Evolutionary conservation across 1,284 basidiomycete species (phyloP).

Genomic region (Naganishia liquefaciens): DNA sequence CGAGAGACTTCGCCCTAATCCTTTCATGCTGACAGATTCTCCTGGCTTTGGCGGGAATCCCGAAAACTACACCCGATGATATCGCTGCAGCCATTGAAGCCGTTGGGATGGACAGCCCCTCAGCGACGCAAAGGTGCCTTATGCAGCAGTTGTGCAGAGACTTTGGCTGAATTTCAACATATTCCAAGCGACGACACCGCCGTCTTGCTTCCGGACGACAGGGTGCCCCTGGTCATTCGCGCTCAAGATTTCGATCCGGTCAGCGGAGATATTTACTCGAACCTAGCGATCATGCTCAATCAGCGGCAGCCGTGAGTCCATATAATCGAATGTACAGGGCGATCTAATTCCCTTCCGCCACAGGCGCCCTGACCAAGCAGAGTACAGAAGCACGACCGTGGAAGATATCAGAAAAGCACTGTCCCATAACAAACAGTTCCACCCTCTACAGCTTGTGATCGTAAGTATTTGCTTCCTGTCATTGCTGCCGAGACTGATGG

Average conservation of each 20-base stretch:
- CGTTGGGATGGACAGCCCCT: constrained; percentile 5
- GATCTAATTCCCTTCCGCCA: neutral
- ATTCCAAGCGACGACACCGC: constrained; percentile 11
- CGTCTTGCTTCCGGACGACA: constrained; percentile 23
- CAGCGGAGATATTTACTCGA: constrained; percentile 12
- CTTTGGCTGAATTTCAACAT: neutral
- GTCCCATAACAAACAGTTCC: constrained; percentile 11
- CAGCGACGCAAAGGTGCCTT: constrained; percentile 7
- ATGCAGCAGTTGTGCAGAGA: neutral
- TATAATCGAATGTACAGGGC: neutral
- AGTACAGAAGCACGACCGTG: constrained; percentile 10
- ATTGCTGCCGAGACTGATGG: neutral
- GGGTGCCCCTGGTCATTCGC: constrained; percentile 11
- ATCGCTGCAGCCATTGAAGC: constrained; percentile 10
- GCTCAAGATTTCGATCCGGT: constrained; percentile 23
- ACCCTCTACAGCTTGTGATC: neutral
- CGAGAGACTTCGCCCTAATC: neutral
- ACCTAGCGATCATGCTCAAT: constrained; percentile 3
- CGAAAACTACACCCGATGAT: constrained; percentile 23
- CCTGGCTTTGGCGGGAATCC: constrained; percentile 20
- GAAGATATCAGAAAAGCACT: constrained; percentile 17
- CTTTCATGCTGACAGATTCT: neutral
- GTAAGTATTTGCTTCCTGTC: constrained; percentile 4
- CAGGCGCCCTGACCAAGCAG: constrained; percentile 15
- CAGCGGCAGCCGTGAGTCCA: constrained; percentile 12